These are phyloP conservation scores for Aspergillus nomiae DNA, from an alignment of 2,329 filamentous ascomycete genomes.

Conservation along the genomic window DNA sequence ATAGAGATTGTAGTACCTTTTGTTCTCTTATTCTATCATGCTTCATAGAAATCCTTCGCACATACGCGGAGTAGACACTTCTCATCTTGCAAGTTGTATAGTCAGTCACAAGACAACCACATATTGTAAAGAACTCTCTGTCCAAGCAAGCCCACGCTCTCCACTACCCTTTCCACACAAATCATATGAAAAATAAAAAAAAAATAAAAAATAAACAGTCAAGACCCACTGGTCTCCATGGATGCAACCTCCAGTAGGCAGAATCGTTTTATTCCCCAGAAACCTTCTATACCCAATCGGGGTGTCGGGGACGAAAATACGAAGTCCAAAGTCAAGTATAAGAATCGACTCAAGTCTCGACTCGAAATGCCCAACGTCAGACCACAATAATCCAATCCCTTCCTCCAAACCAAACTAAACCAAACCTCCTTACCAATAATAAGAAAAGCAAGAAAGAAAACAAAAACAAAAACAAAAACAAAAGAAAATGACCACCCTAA, in stretches of 20 bases:
- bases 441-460: not conserved
- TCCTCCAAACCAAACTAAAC: no score
- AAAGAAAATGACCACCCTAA: constrained; percentile 7
- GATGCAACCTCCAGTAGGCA: not conserved
- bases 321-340: no score
- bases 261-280: not conserved
- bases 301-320: not conserved
- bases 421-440: no score
- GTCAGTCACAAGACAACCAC: not conserved
- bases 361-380: no score
- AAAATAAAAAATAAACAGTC: no score
- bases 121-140: not conserved
- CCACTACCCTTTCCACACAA: not conserved
- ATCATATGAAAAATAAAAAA: not conserved
- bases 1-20: not conserved
- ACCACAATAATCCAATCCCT: no score
- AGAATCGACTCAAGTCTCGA: no score
- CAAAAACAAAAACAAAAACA: not conserved
- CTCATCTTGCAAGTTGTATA: not conserved
- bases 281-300: not conserved
- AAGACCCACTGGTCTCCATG: no score
- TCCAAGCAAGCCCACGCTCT: not conserved
- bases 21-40: no score
- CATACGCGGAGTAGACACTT: not conserved
- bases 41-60: no score